These are phyloP conservation scores for Phanerochaete sordida DNA, from an alignment of 768 basidiomycete species.

Conservation along the genomic window DNA sequence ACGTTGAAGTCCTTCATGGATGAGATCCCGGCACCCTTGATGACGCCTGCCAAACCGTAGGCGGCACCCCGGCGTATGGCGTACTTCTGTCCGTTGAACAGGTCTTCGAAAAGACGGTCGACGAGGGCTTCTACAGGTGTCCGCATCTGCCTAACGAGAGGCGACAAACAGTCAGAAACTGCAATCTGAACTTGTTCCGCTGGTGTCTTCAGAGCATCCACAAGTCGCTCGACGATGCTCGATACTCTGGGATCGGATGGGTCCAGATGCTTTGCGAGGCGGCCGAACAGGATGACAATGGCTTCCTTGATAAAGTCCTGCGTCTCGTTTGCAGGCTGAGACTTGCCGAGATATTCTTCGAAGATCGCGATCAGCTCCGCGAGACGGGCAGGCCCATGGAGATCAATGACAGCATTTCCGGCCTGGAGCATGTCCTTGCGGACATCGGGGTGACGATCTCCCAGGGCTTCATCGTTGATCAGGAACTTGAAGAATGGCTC, in stretches of 20 bases:
- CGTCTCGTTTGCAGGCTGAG: slow-evolving; percentile 55
- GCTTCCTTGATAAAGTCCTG: slow-evolving; percentile 92
- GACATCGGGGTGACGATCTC: slow-evolving; percentile 79
- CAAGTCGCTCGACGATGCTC: slow-evolving; percentile 75
- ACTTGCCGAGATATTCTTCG: slow-evolving; percentile 62
- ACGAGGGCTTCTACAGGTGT: slow-evolving; percentile 60
- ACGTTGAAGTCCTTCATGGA: slow-evolving; percentile 84
- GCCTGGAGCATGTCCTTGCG: slow-evolving; percentile 86
- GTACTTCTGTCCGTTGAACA: slow-evolving; percentile 81
- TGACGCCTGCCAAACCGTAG: slow-evolving; percentile 89
- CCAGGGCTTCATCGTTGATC: slow-evolving; percentile 81
- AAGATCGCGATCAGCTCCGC: slow-evolving; percentile 77
- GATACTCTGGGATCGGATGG: slow-evolving; percentile 66
- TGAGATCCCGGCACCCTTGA: slow-evolving; percentile 87
- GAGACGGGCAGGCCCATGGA: slow-evolving; percentile 71
- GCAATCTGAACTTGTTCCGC: slow-evolving; percentile 96
- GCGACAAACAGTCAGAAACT: slow-evolving; percentile 92
- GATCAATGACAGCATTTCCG: slow-evolving; percentile 76
- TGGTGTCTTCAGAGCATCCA: slow-evolving; percentile 89
- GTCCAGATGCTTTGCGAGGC: slow-evolving; percentile 85
- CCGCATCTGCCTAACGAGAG: slow-evolving; percentile 72
- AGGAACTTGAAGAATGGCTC: slow-evolving; percentile 80
- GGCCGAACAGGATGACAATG: slow-evolving; percentile 90
- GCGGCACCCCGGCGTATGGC: slow-evolving; percentile 95
- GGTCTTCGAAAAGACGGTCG: slow-evolving; percentile 70